Percentiles rank a stretch among this genome's conserved stretches.
These are phyloP conservation scores for Auricularia heimuer DNA, from an alignment of 768 basidiomycete genomes.

Conservation along the genomic window DNA sequence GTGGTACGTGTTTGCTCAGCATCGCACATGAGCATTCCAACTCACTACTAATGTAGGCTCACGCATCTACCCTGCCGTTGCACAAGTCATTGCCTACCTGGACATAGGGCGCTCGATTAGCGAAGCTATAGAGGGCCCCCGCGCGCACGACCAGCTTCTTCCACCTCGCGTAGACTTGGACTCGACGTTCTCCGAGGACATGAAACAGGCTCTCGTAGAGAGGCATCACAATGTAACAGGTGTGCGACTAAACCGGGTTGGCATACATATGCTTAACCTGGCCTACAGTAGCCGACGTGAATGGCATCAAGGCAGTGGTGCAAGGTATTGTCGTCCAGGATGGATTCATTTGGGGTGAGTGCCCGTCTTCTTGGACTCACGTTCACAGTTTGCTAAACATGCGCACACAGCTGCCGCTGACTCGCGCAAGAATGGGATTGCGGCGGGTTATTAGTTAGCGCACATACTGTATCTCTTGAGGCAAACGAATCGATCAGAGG, in stretches of 20 bases:
- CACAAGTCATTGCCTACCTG: conserved; percentile 70
- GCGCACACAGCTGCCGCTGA: conserved; percentile 64
- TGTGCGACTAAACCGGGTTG: conserved; percentile 20
- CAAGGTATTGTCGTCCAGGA: conserved; percentile 48
- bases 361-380: not conserved
- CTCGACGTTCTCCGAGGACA: conserved; percentile 40
- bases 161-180: conserved; percentile 57
- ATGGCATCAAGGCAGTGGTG: conserved; percentile 66
- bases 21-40: not conserved
- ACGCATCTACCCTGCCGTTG: conserved; percentile 68
- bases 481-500: not conserved
- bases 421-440: conserved; percentile 86
- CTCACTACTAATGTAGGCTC: conserved; percentile 29
- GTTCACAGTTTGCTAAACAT: not conserved
- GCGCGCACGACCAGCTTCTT: conserved; percentile 81
- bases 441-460: conserved; percentile 60
- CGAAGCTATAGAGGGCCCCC: conserved; percentile 71
- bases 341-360: conserved; percentile 36
- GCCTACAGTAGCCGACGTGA: conserved; percentile 47
- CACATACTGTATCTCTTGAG: not conserved
- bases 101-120: conserved; percentile 57
- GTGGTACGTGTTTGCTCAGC: conserved; percentile 27
- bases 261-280: not conserved
- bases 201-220: conserved; percentile 45
- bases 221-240: conserved; percentile 68